Evolutionary conservation across 2,329 filamentous ascomycete genomes (phyloP), one percentile per base, ranked within the genome.

Genomic region (Periconia sp.): DNA sequence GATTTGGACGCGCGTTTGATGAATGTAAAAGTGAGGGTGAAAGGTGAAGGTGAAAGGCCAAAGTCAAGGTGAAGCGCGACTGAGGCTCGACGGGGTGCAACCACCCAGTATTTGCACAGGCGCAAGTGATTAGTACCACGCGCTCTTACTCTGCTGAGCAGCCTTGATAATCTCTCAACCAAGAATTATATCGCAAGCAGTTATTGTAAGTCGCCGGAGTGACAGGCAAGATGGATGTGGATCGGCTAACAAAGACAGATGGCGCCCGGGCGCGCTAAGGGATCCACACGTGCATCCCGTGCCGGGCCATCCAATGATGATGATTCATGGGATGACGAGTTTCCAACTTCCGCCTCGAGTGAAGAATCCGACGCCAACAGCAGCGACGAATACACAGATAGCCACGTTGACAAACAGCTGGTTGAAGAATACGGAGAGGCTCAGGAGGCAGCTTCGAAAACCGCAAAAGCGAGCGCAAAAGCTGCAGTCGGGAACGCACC

Each of bases 211-310:
- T 37, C 33, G 45, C 40, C 19, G 30, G 6, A 2, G 23, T 27
- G 6, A 6, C 3, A n/a, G 7, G n/a, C 31, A 11, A 18, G 11
- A 27, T 27, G 3, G 23, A 27, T 5, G 23, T 27, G 37, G 37
- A 43, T 40, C 46, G 49, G 50, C 50, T 57, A 55, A 64, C 59
- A 61, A 59, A 59, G 54, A 45, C n/a, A 56, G 54, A 55, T 53
- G 43, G 23, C 23, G 23, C 23, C 23, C 5, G 45, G 45, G 31
- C 46, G 43, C 56, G 47, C 55, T 61, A 56, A 57, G 50, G 47
- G 40, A 45, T 46, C 37, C 45, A 61, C 63, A 68, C 66, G 64
- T 69, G 67, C 54, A 23, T 15, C n/a, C 13, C 47, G 61, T 61
- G 60, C 58, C 61, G 65, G 57, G 19, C 63, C 59, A 51, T 49